Base-by-base conservation (phyloP, 164 flowering plant species). In the Kingdonia uniflora region DNA sequence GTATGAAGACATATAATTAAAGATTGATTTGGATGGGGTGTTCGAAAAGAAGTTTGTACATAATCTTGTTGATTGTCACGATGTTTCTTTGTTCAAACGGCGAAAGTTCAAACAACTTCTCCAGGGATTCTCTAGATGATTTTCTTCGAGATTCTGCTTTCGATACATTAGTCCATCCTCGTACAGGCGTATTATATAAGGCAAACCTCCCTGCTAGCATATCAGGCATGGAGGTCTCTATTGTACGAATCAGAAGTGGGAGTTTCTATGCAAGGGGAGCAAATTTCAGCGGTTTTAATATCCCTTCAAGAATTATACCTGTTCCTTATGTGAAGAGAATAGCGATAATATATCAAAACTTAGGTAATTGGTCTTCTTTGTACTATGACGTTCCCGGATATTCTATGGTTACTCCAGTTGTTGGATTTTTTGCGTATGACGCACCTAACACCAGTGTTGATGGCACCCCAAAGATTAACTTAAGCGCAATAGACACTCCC, bases 291-390 rank as follows among this genome's bases (percentile, higher is more conserved):
- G n/a, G 42, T 48, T 59, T 85, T 20, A 41, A 13, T 14, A 77
- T 85, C 24, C 89, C 95, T 5, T 48, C 79, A 39, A 65, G 71
- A 55, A 66, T 82, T 14, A 26, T 54, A 20, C 63, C 83, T 3
- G 21, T 62, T 52, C 87, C 89, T 25, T 72, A 65, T 51, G 80
- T 66, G 17, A 70, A 26, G 53, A 82, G 89, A 52, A 39, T 82
- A 20, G 73, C 71, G 16, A 61, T 85, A 20, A 78, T 82, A 2
- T 76, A 74, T 52, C 78, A 71, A 44, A 67, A 79, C 50, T 56
- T 80, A 51, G 83, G 78, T 38, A 85, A 76, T 55, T 76, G 80
- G 79, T 85, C 95, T 33, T 65, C 81, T 44, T 44, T 41, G 4
- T 77, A 63, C 52, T 80, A 75, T 64, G 51, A 19, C 23, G 56